phyloP scores from a whole-genome alignment of 2,329 filamentous ascomycete species.

The Karstenula rhodostoma region DNA sequence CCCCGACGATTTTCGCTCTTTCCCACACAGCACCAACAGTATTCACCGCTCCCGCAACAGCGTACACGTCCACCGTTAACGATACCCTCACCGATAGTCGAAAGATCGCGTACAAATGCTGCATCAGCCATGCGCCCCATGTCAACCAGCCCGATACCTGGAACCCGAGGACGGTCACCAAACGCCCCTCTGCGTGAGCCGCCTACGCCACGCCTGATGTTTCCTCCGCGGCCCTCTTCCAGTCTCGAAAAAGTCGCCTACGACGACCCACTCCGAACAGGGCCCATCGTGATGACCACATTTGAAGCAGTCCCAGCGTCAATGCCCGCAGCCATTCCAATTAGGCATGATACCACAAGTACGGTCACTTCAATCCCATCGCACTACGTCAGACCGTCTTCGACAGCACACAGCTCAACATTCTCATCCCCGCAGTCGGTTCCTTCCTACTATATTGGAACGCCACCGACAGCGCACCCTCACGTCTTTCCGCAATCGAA shows the following conservation, averaged over 20 bases:
- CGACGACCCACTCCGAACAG: constrained; percentile 17
- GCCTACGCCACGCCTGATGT: background rate
- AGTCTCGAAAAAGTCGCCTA: constrained; percentile 11
- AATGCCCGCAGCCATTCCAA: constrained; percentile 9
- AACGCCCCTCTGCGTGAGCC: background rate
- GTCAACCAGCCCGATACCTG: constrained; percentile 15
- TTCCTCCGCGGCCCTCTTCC: constrained; percentile 8
- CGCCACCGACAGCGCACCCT: constrained; percentile 9
- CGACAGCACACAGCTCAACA: constrained; percentile 12
- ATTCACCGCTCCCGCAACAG: constrained; percentile 14
- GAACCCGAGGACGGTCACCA: constrained; percentile 14
- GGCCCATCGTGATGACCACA: constrained; percentile 14
- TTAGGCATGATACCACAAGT: background rate
- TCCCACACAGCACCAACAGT: constrained; percentile 13
- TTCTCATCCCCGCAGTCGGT: constrained; percentile 16
- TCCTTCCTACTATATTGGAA: constrained; percentile 14
- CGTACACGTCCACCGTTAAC: constrained; percentile 10
- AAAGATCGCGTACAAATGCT: constrained; percentile 7
- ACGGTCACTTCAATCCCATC: constrained; percentile 16
- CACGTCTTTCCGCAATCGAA: background rate
- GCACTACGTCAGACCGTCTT: constrained; percentile 20
- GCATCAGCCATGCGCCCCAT: constrained; percentile 14
- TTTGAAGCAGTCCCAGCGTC: constrained; percentile 16
- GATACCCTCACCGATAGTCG: constrained; percentile 1
- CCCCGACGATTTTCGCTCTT: constrained; percentile 19